Base-by-base conservation (phyloP, 2,329 filamentous ascomycete species). In the Eutypa lata region DNA sequence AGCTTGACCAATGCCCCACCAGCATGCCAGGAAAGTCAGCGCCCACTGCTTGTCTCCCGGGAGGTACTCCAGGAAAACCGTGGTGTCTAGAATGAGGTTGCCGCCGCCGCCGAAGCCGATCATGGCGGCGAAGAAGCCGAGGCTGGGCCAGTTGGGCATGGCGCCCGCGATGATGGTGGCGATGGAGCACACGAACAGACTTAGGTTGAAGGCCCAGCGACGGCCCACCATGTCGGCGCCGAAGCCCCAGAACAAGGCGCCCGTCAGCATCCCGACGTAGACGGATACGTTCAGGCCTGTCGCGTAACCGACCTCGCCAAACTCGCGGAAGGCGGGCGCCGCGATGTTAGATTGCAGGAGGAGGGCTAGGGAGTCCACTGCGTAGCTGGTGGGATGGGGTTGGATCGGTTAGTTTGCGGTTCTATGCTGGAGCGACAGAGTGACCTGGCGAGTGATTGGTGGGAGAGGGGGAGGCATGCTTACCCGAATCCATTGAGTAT, bases 191-290 rank as follows among this genome's bases (percentile, higher is more conserved):
- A 88, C 74, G 60, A 89, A 77, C 11, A 89, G 73, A 2, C 82
- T 84, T 21, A 82, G 70, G 61, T 89, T 89, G 72, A 90, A 90
- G 5, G 87, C 86, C 58, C 81, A 82, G 56, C 81, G 80, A 43
- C 87, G 77, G 6, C 86, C 87, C 55, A 89, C 84, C 33, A 89
- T 77, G 61, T 90, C 87, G 21, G 84, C 85, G 3, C 76, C 77
- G 28, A 87, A 68, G 2, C 86, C 86, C 86, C 86, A 90, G 69
- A 89, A 88, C 24, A 88, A 65, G 16, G 83, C 84, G 2, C 84
- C 81, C 0, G 73, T 56, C 49, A 78, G 73, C 73, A 78, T 51
- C 19, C 59, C 63, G 22, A 60, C 57, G 61, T 86, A 89, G 1
- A 77, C 78, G 5, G 86, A 79, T 48, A 88, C 79, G 2, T 80